Percentiles rank a stretch among this genome's conserved stretches.
These are phyloP conservation scores for Rhizopus delemar DNA, from an alignment of 371 early-diverging fungal genomes.

Conservation along the genomic window DNA sequence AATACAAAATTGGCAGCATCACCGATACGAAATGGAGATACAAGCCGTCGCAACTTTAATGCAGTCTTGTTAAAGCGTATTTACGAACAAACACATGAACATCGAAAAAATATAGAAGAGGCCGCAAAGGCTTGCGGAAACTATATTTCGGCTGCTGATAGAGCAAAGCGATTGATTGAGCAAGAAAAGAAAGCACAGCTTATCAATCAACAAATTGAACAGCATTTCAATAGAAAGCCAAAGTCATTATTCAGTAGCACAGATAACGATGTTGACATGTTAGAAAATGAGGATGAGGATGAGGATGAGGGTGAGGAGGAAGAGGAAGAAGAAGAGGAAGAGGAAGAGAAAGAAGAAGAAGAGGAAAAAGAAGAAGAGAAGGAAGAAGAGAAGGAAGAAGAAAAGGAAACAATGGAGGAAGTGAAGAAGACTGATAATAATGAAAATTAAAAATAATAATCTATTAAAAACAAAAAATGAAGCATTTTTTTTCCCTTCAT, in stretches of 20 bases:
- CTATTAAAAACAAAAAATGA: no score
- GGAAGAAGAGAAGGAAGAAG: constrained; percentile 6
- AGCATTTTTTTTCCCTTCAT: no score
- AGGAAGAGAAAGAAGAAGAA: not conserved
- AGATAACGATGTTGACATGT: constrained; percentile 13
- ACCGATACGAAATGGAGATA: constrained; percentile 11
- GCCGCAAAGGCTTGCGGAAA: constrained; percentile 36
- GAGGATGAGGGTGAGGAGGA: no score
- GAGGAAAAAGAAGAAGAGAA: no score
- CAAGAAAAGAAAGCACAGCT: constrained; percentile 30
- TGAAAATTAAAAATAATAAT: not conserved
- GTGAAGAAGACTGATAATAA: not conserved
- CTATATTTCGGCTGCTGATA: constrained; percentile 39
- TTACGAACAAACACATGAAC: constrained; percentile 29
- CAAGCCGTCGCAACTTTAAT: constrained; percentile 29
- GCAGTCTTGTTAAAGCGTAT: constrained; percentile 27
- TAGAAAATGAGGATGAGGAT: constrained; percentile 11
- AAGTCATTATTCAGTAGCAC: no score
- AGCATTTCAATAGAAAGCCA: constrained; percentile 15
- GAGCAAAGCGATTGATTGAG: constrained; percentile 33
- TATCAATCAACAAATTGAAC: constrained; percentile 12
- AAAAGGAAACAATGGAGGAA: not conserved
- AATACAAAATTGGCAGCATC: constrained; percentile 8
- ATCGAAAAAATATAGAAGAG: constrained; percentile 38
- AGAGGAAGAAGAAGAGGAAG: not conserved